These are phyloP conservation scores for Zygotorulaspora sp. DNA, from an alignment of 805 yeast genomes.

Conservation along the genomic window DNA sequence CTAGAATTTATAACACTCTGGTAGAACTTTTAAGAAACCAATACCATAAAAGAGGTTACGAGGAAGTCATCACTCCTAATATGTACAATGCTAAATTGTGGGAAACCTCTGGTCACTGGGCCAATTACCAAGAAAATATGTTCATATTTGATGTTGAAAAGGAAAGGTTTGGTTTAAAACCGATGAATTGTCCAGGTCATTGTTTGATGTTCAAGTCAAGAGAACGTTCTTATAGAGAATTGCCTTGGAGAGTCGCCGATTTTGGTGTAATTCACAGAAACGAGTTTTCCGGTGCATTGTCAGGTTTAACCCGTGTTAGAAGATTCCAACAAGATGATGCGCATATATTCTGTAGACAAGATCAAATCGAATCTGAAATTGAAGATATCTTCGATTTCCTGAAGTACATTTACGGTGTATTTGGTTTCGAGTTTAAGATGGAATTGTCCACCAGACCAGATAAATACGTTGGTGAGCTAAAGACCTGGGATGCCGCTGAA, in stretches of 20 bases:
- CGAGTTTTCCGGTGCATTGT: slow-evolving; percentile 91
- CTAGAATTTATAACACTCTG: slow-evolving; percentile 90
- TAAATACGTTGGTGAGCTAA: slow-evolving; percentile 88
- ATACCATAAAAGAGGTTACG: slow-evolving; percentile 91
- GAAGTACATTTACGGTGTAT: slow-evolving; percentile 78
- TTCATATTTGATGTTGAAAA: slow-evolving; percentile 94
- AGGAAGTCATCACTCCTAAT: slow-evolving; percentile 98
- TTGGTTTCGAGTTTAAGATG: slow-evolving; percentile 95
- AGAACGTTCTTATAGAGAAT: slow-evolving; percentile 92
- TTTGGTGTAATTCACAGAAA: slow-evolving; percentile 96
- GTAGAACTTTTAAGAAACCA: slow-evolving; percentile 74
- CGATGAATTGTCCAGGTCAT: slow-evolving; percentile 91
- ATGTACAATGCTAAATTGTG: slow-evolving; percentile 96
- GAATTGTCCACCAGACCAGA: slow-evolving; percentile 97
- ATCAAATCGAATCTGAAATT: slow-evolving; percentile 85
- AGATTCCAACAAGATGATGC: slow-evolving; percentile 99
- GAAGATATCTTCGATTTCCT: slow-evolving; percentile 81
- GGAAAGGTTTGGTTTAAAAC: slow-evolving; percentile 91
- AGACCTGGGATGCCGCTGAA: slow-evolving; percentile 93
- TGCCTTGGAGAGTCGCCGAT: slow-evolving; percentile 99
- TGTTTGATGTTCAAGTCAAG: slow-evolving; percentile 87
- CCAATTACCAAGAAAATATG: slow-evolving; percentile 95
- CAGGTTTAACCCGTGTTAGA: slow-evolving; percentile 94
- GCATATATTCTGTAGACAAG: slow-evolving; percentile 91
- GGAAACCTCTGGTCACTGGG: slow-evolving; percentile 99